phyloP scores from a whole-genome alignment of 169 alveolate species.

The Cyclospora cayetanensis region DNA sequence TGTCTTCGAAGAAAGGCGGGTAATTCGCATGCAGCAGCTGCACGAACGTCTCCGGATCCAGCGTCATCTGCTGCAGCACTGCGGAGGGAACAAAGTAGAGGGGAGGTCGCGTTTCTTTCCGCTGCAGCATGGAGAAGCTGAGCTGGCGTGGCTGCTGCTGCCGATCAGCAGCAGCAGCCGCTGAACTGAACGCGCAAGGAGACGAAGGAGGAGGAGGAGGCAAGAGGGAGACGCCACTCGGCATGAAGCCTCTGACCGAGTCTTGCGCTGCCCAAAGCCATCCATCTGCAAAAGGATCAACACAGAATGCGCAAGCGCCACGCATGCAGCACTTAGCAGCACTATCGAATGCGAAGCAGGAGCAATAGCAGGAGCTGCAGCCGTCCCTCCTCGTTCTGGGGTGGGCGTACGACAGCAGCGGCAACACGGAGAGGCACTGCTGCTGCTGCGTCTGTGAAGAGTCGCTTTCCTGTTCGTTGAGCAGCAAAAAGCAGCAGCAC shows the following conservation, averaged over 20 bases:
- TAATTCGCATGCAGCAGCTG: slow-evolving; percentile 5
- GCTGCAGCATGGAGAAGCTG: neutral
- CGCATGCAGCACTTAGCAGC: too few species aligned
- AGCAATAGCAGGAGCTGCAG: neutral
- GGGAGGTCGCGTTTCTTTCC: neutral
- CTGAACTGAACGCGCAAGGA: neutral
- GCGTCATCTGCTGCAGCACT: neutral
- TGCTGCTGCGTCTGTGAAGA: neutral
- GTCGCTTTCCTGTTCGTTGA: neutral
- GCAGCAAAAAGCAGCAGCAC: neutral
- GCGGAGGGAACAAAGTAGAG: neutral
- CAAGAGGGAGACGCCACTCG: neutral
- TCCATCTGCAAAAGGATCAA: neutral
- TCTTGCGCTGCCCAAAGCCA: neutral
- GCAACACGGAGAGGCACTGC: neutral
- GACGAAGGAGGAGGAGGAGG: neutral
- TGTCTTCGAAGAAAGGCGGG: neutral
- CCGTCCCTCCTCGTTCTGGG: neutral
- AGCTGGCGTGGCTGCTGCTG: slow-evolving; percentile 23
- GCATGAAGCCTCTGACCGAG: neutral
- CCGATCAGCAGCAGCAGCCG: neutral
- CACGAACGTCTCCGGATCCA: neutral
- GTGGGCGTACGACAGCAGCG: neutral
- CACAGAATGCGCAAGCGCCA: too few species aligned
- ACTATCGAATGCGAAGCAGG: neutral